Base-by-base conservation (phyloP, 257 asterid species). In the Henckelia pumila region DNA sequence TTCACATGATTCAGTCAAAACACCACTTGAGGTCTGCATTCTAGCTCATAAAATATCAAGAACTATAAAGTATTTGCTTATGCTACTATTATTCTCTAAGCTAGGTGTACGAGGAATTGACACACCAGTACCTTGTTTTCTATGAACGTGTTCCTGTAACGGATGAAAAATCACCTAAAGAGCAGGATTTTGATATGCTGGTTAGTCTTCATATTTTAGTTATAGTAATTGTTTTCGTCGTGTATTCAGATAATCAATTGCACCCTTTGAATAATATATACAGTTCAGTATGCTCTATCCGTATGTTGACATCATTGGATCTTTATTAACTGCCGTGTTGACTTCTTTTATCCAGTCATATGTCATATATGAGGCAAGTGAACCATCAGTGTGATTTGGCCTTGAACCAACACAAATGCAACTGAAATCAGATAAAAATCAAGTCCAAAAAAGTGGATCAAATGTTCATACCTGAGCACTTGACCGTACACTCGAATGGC, bases 121-220 rank as follows among this genome's bases (percentile, higher is more conserved):
- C 83, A 53, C 77, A 82, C 71, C 83, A 82, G 67, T 92, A 88
- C 84, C 95, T 85, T 63, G 98, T 92, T 66, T 93, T 88, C 83
- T 92, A 92, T 30, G 98, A 92, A 69, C 92, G 98, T 24, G 96
- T 92, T 66, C 98, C 98, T 68, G 74, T 92, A 72, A 92, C 98
- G 6, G 98, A 92, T 77, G 98, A 92, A 75, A 92, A 92, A 72
- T 79, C 98, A 65, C 98, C 98, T 50, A 92, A 92, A 80, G 98
- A 92, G 83, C 94, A 86, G 81, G 98, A 92, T 77, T 92, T 92
- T 76, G 98, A 92, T 83, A 84, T 80, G 77, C 81, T 92, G 84
- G 98, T 92, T 68, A 84, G 95, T 81, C 61, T 72, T 67, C 64
- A 23, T 25, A 26, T 71, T 49, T 73, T 59, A 44, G 33, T 55